A percentile compares a stretch with the other conserved stretches of the same genome.
Conservation (phyloP, 2,329 filamentous ascomycete species). For the Trichoderma gracile region DNA sequence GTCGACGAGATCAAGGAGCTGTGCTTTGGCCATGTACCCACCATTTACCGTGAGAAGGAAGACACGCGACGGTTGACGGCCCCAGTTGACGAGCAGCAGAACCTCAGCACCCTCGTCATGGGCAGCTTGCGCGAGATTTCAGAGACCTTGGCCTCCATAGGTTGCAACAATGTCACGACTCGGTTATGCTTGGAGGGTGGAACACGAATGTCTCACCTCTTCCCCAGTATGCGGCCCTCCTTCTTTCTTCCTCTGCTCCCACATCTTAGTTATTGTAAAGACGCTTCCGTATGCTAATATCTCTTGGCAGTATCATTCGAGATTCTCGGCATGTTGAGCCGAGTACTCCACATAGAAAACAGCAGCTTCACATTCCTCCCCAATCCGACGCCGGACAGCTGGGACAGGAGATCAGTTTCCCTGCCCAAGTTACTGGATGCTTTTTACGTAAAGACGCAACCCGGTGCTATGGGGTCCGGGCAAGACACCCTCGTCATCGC, state of each 20-base stretch:
- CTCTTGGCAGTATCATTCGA: constrained; percentile 54
- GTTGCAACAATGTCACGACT: constrained; percentile 55
- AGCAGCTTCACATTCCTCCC: constrained; percentile 56
- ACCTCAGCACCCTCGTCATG: constrained; percentile 49
- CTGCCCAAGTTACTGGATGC: constrained; percentile 45
- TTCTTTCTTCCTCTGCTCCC: background rate
- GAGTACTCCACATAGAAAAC: constrained; percentile 50
- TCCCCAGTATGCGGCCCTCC: constrained; percentile 45
- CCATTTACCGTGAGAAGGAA: constrained; percentile 49
- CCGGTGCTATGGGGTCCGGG: constrained; percentile 26
- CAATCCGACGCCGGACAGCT: constrained; percentile 57
- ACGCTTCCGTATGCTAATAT: constrained; percentile 25
- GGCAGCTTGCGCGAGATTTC: constrained; percentile 52
- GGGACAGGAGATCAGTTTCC: constrained; percentile 53
- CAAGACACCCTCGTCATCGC: constrained; percentile 33
- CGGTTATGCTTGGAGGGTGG: constrained; percentile 45
- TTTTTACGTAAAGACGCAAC: constrained; percentile 38
- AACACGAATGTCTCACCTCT: constrained; percentile 49
- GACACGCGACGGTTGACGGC: constrained; percentile 44
- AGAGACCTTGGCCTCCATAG: constrained; percentile 54
- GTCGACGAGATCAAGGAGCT: constrained; percentile 55
- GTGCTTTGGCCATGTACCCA: constrained; percentile 57
- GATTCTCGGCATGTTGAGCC: constrained; percentile 58
- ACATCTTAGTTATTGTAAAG: too few species aligned
- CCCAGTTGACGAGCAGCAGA: constrained; percentile 45